Base-by-base conservation (phyloP, 768 basidiomycete species). In the Collybiopsis confluens region DNA sequence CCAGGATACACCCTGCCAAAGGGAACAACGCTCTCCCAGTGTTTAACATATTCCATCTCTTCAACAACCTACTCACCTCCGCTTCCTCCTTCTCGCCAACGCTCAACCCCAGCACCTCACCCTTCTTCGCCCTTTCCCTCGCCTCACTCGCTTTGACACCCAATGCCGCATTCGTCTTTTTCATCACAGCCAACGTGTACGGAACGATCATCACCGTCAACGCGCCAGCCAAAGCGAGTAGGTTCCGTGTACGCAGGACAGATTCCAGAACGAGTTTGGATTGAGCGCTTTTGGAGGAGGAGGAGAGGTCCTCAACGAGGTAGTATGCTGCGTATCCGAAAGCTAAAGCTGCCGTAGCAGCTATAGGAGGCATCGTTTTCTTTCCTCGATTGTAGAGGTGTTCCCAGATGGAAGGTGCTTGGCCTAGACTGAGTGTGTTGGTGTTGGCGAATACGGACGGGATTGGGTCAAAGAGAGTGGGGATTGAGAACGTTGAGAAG, bases 311-410 rank as follows among this genome's bases (percentile, higher is more conserved):
- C 21, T 47, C 36, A 6, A 33, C 30, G 20, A 47, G 8, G 23
- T 18, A 15, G 36, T 37, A 51, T 13, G 49, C 36, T 9, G 40
- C 37, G 24, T 51, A 51, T 35, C 13, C 24, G 21, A 24, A 40
- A 16, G 49, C 36, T 28, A 27, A n/a, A 38, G 49, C 26, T 23
- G 27, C 23, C 21, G 20, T 15, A 13, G 36, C 36, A 8, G 49
- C 49, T 15, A 41, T 16, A 6, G 37, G 37, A n/a, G 49, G 49
- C 21, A 51, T 9, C 4, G 20, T 51, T 18, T 13, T 15, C 26
- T 51, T 51, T n/a, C 49, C 49, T 30, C 37, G 21, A n/a, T 51
- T 41, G 23, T 40, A 51, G 24, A 51, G 2, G 16, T 42, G 15
- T n/a, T 51, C 27, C 49, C 49, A 51, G 7, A 40, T 38, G 21